Base-by-base conservation (phyloP, 345 rosid genomes). In the Orychophragmus violaceus region DNA sequence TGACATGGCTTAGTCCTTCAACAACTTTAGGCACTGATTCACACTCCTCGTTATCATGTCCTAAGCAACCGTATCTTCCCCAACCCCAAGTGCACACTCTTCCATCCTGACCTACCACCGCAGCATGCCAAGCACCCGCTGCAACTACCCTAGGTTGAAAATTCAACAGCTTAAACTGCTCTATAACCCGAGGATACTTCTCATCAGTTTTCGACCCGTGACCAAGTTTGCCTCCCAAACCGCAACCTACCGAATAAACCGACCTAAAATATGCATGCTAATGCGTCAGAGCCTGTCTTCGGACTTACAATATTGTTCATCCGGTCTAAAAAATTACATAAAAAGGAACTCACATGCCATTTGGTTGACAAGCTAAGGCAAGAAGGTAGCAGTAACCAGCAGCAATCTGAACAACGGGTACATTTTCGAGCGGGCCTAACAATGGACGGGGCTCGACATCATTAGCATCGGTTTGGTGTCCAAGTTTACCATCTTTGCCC, bases 91-190 rank as follows among this genome's bases (percentile, higher is more conserved):
- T 94, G 78, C 95, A 94, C 68, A 94, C 97, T 66, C 95, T 76
- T 37, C 99, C 99, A 51, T 94, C 99, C 39, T 75, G 83, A 39
- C 97, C 99, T 13, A 94, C 97, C 36, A 87, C 97, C n/a, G 99
- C 99, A 0, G 97, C 96, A 74, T 94, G 99, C 99, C 99, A 94
- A 50, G 96, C 95, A 77, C 99, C 99, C 4, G 99, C 97, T 54
- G 99, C 91, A 65, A 94, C 92, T 54, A 90, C 97, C 79, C 64
- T 62, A 3, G 99, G 99, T 58, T 94, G 95, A 64, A 94, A 77
- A 71, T 85, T 94, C 76, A 90, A 62, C 33, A 37, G 56, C 79
- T 68, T 81, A 64, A 94, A 85, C 71, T 94, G 91, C 74, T 90
- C 91, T 3, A 94, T 90, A 51, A 88, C 61, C 53, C 96, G 90